Evolutionary conservation across 2,329 filamentous ascomycete genomes (phyloP), one percentile per base, ranked within the genome.

Genomic region (Aspergillus fumigatiaffinis): DNA sequence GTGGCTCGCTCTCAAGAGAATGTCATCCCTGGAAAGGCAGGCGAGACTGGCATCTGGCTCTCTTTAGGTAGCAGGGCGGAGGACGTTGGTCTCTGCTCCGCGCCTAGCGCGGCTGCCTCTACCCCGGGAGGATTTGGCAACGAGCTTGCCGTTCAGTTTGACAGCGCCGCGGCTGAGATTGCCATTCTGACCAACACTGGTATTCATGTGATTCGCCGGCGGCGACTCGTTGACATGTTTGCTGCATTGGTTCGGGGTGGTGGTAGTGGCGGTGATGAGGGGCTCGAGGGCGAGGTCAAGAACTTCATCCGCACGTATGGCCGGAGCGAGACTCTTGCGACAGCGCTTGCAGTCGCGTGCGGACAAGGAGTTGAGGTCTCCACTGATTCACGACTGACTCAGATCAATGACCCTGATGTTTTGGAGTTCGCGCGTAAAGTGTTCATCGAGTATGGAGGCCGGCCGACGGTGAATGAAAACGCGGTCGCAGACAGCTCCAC

Each of bases 91-190:
- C 76, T 92, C 12, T 85, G 91, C 28, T 90, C 88, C 0, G 82
- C 84, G 51, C 84, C 89, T 0, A 93, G 92, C 65, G 82, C 86
- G 17, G 89, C 89, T 9, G 82, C 86, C 0, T 77, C 77, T 10
- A 83, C 85, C 26, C 89, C 90, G 0, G 71, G 86, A 23, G 93
- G 92, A 0, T 97, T 96, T 67, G 92, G 93, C 10, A 99, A 99
- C 66, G 94, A 99, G 75, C 80, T 97, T 55, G 91, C 94, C 1
- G 89, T 96, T n/a, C 95, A 99, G 66, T 99, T 94, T 66, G 94
- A 99, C 68, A 83, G 90, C 58, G 80, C 87, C 0, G 83, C 89
- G 0, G 86, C 88, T 52, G 93, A 99, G 70, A 87, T 97, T 62
- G 94, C 93, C 1, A 86, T 99, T 50, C 81, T 99, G 54, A 97